Evolutionary conservation across 331 rosid species (phyloP), one percentile per base, ranked within the genome.

Genomic region (Rosa hybrid): DNA sequence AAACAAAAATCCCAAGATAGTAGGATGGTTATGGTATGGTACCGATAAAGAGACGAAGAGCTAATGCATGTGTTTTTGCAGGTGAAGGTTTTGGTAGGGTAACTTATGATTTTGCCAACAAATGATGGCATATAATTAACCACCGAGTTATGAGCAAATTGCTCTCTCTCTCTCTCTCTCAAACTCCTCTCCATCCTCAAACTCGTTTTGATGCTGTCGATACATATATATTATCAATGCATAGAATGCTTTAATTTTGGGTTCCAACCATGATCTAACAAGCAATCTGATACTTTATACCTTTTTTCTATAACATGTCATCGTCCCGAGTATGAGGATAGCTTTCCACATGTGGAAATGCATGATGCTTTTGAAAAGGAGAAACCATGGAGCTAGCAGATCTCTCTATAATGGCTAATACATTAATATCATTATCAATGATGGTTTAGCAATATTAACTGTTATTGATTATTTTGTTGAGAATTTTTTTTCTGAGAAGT

Each of bases 341-440:
- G 80, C 25, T 65, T 34, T 77, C 80, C 63, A n/a, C 9, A 30
- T 49, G n/a, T 48, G 74, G 80, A 64, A 65, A 39, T 64, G 10
- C 14, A 49, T 65, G 23, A 77, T 49, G 21, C 80, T 65, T 65
- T 49, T 20, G 64, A n/a, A 64, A 65, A 65, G 65, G 21, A 65
- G 50, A 54, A 77, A 44, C 12, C 65, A 51, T 56, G 72, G 72
- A 68, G 16, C 38, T 54, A 46, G 45, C 25, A 64, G 64, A 68
- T 64, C 48, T 48, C 30, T 38, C 70, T 1, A 18, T 30, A 48
- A 30, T 64, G 17, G 17, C 39, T 34, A 45, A 46, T 63, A 53
- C 44, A 68, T 18, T 17, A 39, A 45, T 30, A 44, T 76, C 57
- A 60, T 76, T 59, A 57, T n/a, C 79, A 27, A 25, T 45, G 45